Evolutionary conservation across 768 basidiomycete genomes (phyloP), one percentile per base, ranked within the genome.

Genomic region (Hebeloma cylindrosporum): DNA sequence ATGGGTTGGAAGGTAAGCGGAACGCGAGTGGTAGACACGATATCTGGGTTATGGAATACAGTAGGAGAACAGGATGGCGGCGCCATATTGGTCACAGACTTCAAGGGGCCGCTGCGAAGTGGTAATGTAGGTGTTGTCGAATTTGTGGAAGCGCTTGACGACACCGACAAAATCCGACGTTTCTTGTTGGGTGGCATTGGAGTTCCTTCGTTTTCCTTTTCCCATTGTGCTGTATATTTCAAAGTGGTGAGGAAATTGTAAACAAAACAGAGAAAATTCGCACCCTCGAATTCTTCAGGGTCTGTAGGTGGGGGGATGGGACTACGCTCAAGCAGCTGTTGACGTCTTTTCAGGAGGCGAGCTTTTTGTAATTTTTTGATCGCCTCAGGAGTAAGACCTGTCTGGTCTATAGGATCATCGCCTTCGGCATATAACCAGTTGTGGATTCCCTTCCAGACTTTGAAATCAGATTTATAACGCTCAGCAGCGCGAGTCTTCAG

Each of bases 401-500:
- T 45, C 31, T 54, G 61, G n/a, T 59, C 59, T 11, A 50, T 40
- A 28, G 61, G 59, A n/a, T 60, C 47, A 13, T 56, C 60, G 10
- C 37, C 26, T 28, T 74, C 65, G 23, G 50, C 54, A 35, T 67
- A 67, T 4, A 77, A 51, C 73, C 71, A 79, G 21, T 60, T 49
- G 39, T 72, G 72, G 52, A 77, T 68, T 11, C 53, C 56, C 31
- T 62, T 62, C 78, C 79, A 84, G 45, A 69, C 75, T 58, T 72
- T 72, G 61, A 73, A 80, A 57, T 85, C 77, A 14, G 50, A 46
- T 47, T 74, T 71, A 60, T 79, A 79, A 14, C 71, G 72, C 16
- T 60, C 65, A 8, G 69, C 70, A 9, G 73, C 73, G 1, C 74
- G 70, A 39, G 71, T 67, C 42, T 74, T 73, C 21, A 68, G 64